Evolutionary conservation across 139 green algal genomes (phyloP), one percentile per base, ranked within the genome.

Genomic region (Chlamydomonas sp.): DNA sequence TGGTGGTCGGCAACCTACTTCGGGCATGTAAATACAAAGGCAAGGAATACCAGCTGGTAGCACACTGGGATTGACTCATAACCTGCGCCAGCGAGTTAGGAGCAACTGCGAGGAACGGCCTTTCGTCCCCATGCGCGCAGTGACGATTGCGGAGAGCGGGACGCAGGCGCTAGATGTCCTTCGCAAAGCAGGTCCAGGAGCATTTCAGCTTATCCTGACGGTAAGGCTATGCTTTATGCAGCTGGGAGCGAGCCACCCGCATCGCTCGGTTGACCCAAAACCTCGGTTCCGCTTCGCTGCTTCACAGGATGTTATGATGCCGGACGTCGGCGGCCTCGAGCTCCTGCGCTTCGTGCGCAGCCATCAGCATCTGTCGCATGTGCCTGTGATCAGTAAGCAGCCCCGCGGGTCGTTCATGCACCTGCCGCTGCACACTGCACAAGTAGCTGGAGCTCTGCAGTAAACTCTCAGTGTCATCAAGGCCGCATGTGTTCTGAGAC

Each of bases 301-400:
- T 58, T 4, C 10, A 69, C 92, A 97, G 95, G 97, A 99, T 83
- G 92, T 99, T 0, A 96, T 98, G 92, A 99, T 99, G 97, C 97
- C 97, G 0, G 95, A 96, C 20, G 91, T 98, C 59, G 93, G 96
- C 73, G 97, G 97, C 57, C 88, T 98, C 4, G 91, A 97, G 82
- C 90, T 99, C 15, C 91, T 99, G 63, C 91, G 90, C 68, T 95
- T 93, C 69, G 91, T 99, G n/a, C 93, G 95, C 15, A 87, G 86
- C 9, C 91, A 97, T 63, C 81, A 93, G 60, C 83, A 85, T 63
- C 88, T 98, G 49, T 75, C 73, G 62, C 89, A 93, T 67, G 89
- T 99, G 31, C 97, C 97, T n/a, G 96, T 99, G 59, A 92, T 98
- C 71, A 98, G 95, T 97, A 80, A 95, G 95, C 94, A 58, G 57